phyloP scores from a whole-genome alignment of 352 stramenopile genomes.

The Pythium diclinum region DNA sequence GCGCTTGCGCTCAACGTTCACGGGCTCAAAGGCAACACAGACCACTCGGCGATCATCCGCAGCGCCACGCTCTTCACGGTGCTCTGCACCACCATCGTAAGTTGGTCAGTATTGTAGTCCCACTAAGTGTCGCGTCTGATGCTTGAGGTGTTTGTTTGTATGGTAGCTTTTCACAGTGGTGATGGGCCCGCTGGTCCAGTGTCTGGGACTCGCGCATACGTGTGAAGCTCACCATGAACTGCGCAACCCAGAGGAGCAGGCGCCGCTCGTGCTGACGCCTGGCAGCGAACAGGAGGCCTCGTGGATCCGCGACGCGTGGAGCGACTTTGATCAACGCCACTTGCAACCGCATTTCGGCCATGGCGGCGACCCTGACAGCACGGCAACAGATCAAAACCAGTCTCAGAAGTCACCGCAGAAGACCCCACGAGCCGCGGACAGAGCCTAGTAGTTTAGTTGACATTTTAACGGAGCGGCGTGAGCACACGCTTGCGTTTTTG shows the following conservation, averaged over 20 bases:
- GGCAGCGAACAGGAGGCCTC: constrained; percentile 31
- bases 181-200: constrained; percentile 27
- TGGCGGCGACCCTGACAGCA: constrained; percentile 1
- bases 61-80: constrained; percentile 27
- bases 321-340: constrained; percentile 27
- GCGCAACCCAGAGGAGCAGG: constrained; percentile 14
- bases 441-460: not conserved
- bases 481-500: not conserved
- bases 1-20: constrained; percentile 33
- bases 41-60: constrained; percentile 23
- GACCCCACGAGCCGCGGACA: not conserved
- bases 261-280: constrained; percentile 25
- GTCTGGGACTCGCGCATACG: constrained; percentile 29
- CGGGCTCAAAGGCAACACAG: constrained; percentile 11
- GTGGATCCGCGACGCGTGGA: constrained; percentile 33
- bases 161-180: constrained; percentile 31
- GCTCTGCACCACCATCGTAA: constrained; percentile 34
- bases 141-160: not conserved
- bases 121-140: not conserved
- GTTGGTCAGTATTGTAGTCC: not conserved
- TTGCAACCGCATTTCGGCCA: constrained; percentile 29
- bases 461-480: not conserved
- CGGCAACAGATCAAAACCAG: not conserved
- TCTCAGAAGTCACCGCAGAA: not conserved
- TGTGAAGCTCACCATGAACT: constrained; percentile 24